phyloP scores from a whole-genome alignment of 768 basidiomycete genomes.

The Pleurotus cornucopiae region DNA sequence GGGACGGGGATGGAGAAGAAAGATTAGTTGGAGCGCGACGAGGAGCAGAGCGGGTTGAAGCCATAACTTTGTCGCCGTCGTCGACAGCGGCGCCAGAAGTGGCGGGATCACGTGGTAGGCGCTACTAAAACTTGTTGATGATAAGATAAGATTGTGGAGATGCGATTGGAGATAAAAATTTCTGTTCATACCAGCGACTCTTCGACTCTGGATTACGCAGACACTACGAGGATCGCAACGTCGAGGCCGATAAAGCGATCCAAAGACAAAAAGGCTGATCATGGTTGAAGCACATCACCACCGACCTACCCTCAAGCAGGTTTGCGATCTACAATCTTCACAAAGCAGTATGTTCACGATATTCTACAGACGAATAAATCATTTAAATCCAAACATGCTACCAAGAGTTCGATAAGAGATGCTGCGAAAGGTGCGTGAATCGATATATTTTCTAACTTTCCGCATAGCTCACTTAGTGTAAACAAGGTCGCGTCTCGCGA shows the following conservation, averaged over 20 bases:
- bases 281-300: conserved; percentile 60
- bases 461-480: not conserved
- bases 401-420: conserved; percentile 81
- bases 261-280: not conserved
- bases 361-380: conserved; percentile 73
- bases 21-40: conserved; percentile 9
- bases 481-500: conserved; percentile 53
- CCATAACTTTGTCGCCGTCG: not conserved
- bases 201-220: not conserved
- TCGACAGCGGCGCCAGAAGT: no score
- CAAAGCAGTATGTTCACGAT: not conserved
- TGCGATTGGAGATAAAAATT: not conserved
- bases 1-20: conserved; percentile 24
- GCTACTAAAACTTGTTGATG: not conserved
- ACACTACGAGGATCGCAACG: not conserved
- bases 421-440: conserved; percentile 67
- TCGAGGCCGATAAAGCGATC: not conserved
- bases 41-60: conserved; percentile 6
- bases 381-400: conserved; percentile 89
- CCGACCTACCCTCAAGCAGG: conserved; percentile 85
- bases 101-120: not conserved
- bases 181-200: not conserved
- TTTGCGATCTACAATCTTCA: conserved; percentile 17
- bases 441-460: not conserved
- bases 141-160: not conserved